These are phyloP conservation scores for Apiospora marii DNA, from an alignment of 2,329 filamentous ascomycete genomes.

Conservation along the genomic window DNA sequence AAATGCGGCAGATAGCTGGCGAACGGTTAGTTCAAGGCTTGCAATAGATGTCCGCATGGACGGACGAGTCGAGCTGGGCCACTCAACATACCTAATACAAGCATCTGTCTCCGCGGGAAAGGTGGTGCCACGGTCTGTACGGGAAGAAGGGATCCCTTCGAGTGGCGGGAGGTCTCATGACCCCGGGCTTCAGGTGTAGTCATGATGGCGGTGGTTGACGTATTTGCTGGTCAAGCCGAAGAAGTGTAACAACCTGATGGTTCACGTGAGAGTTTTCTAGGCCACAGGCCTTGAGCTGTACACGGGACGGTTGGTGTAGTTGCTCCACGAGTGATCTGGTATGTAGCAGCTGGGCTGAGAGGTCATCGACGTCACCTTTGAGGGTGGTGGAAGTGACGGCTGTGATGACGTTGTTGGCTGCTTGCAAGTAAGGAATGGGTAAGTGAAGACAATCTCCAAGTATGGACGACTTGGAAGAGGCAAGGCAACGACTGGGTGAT, in stretches of 20 bases:
- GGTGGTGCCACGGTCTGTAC: slow-evolving; percentile 33
- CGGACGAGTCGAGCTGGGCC: background rate
- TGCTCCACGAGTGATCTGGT: background rate
- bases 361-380: background rate
- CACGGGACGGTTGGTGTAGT: background rate
- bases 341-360: background rate
- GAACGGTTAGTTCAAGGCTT: background rate
- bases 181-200: slow-evolving; percentile 13
- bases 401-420: background rate
- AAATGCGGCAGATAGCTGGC: slow-evolving; percentile 89
- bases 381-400: background rate
- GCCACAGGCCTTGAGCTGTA: slow-evolving; percentile 4
- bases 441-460: background rate
- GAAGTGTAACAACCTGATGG: background rate
- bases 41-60: background rate
- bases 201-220: slow-evolving; percentile 5
- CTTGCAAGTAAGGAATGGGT: background rate
- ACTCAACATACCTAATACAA: slow-evolving; percentile 45
- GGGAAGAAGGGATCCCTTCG: slow-evolving; percentile 15
- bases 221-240: background rate
- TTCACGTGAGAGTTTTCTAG: background rate
- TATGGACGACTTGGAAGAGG: background rate
- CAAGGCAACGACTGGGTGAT: background rate
- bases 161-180: background rate
- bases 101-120: slow-evolving; percentile 47